Percentiles rank a stretch among this genome's conserved stretches.
These are phyloP conservation scores for Arctium lappa DNA, from an alignment of 129 eudicot genomes.

Conservation along the genomic window DNA sequence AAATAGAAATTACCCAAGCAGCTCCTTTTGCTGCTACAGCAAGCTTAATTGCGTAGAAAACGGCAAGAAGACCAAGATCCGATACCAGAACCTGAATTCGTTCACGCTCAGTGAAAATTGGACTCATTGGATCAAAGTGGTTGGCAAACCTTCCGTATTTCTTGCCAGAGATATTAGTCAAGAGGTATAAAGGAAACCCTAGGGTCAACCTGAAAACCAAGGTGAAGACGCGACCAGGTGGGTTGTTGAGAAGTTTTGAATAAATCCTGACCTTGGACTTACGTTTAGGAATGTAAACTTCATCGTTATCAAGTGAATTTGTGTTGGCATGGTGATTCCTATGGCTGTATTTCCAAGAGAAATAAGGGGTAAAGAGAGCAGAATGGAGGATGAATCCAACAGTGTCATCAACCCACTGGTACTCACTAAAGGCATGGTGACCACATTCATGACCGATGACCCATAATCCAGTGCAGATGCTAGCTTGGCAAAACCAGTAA, in stretches of 20 bases:
- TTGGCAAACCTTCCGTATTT: conserved; percentile 37
- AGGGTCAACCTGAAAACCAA: conserved; percentile 27
- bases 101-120: not conserved
- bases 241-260: conserved; percentile 28
- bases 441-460: too few species aligned
- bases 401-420: too few species aligned
- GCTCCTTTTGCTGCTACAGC: conserved; percentile 29
- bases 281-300: too few species aligned
- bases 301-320: too few species aligned
- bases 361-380: too few species aligned
- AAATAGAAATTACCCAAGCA: conserved; percentile 32
- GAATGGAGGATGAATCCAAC: too few species aligned
- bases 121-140: conserved; percentile 33
- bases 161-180: conserved; percentile 31
- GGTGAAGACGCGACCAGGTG: conserved; percentile 25
- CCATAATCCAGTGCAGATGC: too few species aligned
- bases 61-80: conserved; percentile 8
- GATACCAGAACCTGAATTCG: too few species aligned
- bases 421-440: too few species aligned
- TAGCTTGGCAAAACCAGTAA: too few species aligned
- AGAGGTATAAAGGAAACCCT: conserved; percentile 30
- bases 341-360: too few species aligned
- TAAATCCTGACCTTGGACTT: not conserved
- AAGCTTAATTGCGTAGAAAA: not conserved
- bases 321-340: too few species aligned